Evolutionary conservation across 2,329 filamentous ascomycete species (phyloP).

Genomic region (Fusarium vanettenii): DNA sequence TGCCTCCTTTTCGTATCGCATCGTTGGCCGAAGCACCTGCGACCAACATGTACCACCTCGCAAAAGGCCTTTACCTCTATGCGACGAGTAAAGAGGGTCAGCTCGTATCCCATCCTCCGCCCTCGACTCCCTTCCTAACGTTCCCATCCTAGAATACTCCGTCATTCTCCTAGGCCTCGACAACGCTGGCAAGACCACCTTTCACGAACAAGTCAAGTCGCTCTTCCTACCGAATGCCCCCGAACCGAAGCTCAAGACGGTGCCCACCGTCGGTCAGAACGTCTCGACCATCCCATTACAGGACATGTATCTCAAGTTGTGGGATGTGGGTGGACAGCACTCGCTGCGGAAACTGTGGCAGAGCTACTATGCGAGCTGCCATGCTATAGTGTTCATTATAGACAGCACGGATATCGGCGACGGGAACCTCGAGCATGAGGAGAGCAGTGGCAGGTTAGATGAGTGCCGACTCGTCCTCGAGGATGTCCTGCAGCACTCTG

Average conservation of each 20-base stretch:
- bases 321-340: conserved; percentile 97
- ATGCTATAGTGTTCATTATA: conserved; percentile 98
- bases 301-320: conserved; percentile 97
- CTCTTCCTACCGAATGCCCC: conserved; percentile 76
- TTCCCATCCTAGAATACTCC: conserved; percentile 79
- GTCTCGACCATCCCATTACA: conserved; percentile 90
- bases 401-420: conserved; percentile 95
- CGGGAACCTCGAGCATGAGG: conserved; percentile 70
- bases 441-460: conserved; percentile 74
- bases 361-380: conserved; percentile 92
- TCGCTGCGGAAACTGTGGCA: conserved; percentile 92
- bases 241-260: conserved; percentile 81
- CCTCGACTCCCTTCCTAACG: conserved; percentile 10
- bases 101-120: conserved; percentile 27
- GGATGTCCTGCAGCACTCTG: conserved; percentile 86
- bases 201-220: conserved; percentile 95
- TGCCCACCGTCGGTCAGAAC: conserved; percentile 97
- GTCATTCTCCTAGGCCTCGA: conserved; percentile 96
- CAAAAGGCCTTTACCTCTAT: conserved; percentile 93
- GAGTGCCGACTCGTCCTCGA: conserved; percentile 93
- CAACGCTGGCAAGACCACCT: conserved; percentile 98
- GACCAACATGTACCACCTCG: conserved; percentile 87
- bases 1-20: neutral
- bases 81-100: conserved; percentile 96
- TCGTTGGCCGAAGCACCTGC: neutral